Conservation (phyloP, 352 stramenopile genomes). For the Pythium diclinum region DNA sequence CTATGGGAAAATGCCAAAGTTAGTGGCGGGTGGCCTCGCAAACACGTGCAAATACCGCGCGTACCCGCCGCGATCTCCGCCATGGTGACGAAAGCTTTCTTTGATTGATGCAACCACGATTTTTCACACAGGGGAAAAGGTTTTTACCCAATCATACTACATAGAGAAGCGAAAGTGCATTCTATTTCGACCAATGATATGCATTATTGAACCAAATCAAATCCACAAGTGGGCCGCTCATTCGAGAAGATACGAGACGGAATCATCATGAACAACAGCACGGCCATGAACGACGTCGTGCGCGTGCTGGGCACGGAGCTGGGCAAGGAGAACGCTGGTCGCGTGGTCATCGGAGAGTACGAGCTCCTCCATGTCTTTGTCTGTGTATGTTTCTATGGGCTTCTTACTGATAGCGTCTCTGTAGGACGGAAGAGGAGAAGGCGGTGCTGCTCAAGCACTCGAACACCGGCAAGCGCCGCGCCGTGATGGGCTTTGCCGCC, state of each 20-base stretch:
- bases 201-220: constrained; percentile 16
- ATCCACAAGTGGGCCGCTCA: not conserved
- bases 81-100: constrained; percentile 7
- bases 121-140: not conserved
- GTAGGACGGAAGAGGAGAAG: constrained; percentile 64
- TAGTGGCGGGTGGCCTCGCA: not conserved
- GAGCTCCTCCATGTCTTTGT: constrained; percentile 10
- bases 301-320: constrained; percentile 63
- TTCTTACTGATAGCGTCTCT: not conserved
- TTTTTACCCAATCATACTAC: constrained; percentile 10
- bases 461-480: constrained; percentile 42
- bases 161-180: not conserved
- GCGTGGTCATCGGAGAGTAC: constrained; percentile 54
- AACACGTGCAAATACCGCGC: not conserved
- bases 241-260: not conserved
- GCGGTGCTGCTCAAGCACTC: constrained; percentile 55
- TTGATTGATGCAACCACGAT: not conserved
- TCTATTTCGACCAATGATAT: constrained; percentile 18
- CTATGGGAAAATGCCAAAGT: not conserved
- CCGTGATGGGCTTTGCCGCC: constrained; percentile 39
- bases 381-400: not conserved
- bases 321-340: constrained; percentile 42
- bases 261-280: constrained; percentile 16
- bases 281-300: constrained; percentile 60
- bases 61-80: constrained; percentile 12